phyloP scores from a whole-genome alignment of 768 basidiomycete genomes.

The Postia placenta region DNA sequence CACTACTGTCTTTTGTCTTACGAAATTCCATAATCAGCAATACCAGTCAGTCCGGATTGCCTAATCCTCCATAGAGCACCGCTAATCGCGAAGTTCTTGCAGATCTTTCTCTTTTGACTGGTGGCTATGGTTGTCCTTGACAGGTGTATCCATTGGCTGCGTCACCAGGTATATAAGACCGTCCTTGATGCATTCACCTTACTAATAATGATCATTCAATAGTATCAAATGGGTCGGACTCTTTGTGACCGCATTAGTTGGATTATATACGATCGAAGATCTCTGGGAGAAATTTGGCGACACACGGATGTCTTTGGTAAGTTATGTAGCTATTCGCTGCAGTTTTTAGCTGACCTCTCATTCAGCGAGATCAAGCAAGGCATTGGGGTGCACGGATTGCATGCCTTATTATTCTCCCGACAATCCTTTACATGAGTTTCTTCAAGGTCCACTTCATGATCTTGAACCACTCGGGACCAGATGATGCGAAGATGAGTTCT shows the following conservation, averaged over 20 bases:
- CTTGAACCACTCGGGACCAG: constrained; percentile 90
- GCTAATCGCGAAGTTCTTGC: neutral
- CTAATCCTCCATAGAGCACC: too few species aligned
- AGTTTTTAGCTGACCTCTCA: neutral
- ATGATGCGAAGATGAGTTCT: constrained; percentile 98
- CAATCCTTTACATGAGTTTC: constrained; percentile 86
- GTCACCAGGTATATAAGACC: constrained; percentile 77
- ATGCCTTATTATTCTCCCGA: constrained; percentile 85
- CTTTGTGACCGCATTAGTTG: constrained; percentile 92
- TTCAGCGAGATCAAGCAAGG: constrained; percentile 74
- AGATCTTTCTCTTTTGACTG: constrained; percentile 95
- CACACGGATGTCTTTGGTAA: constrained; percentile 80
- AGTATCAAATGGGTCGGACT: constrained; percentile 96
- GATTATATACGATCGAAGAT: constrained; percentile 94
- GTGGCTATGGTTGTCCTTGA: constrained; percentile 94
- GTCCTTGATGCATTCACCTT: neutral
- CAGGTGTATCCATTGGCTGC: constrained; percentile 91
- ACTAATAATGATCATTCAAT: too few species aligned
- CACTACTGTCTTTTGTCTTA: constrained; percentile 89
- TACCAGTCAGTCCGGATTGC: constrained; percentile 55
- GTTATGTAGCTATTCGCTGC: constrained; percentile 25
- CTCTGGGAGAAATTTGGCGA: constrained; percentile 99
- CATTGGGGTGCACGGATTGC: constrained; percentile 88
- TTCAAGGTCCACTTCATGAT: constrained; percentile 98
- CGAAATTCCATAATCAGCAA: constrained; percentile 97